Base-by-base conservation (phyloP, 257 asterid genomes). In the Schizonepeta tenuifolia region DNA sequence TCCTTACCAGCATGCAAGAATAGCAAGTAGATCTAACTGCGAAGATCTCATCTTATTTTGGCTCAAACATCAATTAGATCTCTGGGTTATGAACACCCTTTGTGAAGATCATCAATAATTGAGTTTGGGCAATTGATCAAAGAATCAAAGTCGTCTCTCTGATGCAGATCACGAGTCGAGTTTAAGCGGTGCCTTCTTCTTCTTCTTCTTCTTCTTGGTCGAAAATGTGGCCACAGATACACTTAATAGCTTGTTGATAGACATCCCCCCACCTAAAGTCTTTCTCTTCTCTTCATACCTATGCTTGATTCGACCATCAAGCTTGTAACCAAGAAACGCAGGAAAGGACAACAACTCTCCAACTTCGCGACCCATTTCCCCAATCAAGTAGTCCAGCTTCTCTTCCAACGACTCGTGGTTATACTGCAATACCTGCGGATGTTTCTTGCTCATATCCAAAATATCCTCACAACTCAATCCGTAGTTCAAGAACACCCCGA, bases 281-380 rank as follows among this genome's bases (percentile, higher is more conserved):
- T 87, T 79, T 71, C 76, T 86, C 78, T 64, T 87, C 21, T 75
- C 89, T 80, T 90, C 98, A 54, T 80, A 92, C 79, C 97, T 87
- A 64, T 88, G 98, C 78, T 88, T 92, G 24, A 92, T 92, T 66
- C 95, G 85, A 14, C 85, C 86, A 51, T 92, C 95, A 43, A 92
- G 93, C 82, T 88, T 88, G 76, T 92, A 92, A 38, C 98, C 98
- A 17, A 93, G 97, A 81, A 88, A 93, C 18, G 96, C 96, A 55
- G 98, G 97, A 71, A 93, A 93, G 24, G 90, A 81, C 89, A 90
- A 49, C 26, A 93, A 63, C 80, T 93, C 98, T 17, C 89, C 81
- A 12, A 93, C 96, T 75, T 87, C 95, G 44, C 97, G 95, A 8
- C 97, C 96, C 97, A 90, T 90, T 59, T 87, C 98, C 77, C 83